Evolutionary conservation across 78 protist genomes (phyloP).

Genomic region (Cavenderia fasciculata): DNA sequence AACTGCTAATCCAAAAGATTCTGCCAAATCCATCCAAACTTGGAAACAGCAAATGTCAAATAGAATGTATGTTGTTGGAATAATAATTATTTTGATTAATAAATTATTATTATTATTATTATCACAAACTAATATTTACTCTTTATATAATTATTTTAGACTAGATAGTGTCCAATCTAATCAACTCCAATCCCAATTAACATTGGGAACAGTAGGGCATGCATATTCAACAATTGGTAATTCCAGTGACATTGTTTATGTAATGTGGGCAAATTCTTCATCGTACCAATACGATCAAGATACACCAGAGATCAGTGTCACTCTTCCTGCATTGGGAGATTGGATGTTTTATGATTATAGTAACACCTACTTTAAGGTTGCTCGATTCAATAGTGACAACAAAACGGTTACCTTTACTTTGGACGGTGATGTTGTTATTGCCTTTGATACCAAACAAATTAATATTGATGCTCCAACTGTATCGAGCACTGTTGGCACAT

Average conservation of each 20-base stretch:
- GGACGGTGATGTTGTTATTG: too few species aligned
- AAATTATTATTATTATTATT: too few species aligned
- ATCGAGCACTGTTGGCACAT: too few species aligned
- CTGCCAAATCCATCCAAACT: not conserved
- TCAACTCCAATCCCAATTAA: not conserved
- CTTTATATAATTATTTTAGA: too few species aligned
- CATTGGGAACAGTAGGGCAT: not conserved
- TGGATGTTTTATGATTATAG: not conserved
- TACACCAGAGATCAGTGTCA: not conserved
- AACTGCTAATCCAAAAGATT: constrained; percentile 1
- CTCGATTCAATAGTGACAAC: not conserved
- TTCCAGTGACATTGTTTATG: not conserved
- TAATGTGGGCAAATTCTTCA: constrained; percentile 12
- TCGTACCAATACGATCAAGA: not conserved
- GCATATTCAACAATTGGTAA: not conserved
- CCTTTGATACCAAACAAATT: too few species aligned
- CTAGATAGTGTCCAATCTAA: not conserved
- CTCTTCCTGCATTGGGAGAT: not conserved
- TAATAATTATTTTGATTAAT: too few species aligned
- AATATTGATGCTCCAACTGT: too few species aligned
- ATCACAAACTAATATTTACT: too few species aligned
- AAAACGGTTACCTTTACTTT: not conserved
- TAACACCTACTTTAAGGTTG: not conserved
- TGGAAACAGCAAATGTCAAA: constrained; percentile 14
- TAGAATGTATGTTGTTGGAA: too few species aligned